Conservation (phyloP, 345 rosid genomes). For the Aurinia saxatilis region DNA sequence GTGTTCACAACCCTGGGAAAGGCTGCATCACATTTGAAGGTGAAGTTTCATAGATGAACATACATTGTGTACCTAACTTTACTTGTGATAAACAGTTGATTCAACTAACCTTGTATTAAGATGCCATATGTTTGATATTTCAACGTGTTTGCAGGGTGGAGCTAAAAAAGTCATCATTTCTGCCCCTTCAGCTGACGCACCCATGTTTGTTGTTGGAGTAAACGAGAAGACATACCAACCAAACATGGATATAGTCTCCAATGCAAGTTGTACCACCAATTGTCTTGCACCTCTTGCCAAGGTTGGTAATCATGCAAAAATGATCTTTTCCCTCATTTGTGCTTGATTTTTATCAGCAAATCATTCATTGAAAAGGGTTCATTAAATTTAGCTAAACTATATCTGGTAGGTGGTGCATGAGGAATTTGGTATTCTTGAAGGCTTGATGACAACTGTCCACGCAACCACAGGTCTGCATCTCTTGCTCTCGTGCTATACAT, state of each 20-base stretch:
- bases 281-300: constrained; percentile 99
- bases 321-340: neutral
- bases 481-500: constrained; percentile 1
- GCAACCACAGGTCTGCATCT: constrained; percentile 79
- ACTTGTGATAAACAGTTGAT: neutral
- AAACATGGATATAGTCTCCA: constrained; percentile 92
- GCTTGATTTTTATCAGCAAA: neutral
- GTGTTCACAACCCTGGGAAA: constrained; percentile 79
- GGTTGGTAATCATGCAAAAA: constrained; percentile 38
- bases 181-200: constrained; percentile 99
- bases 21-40: constrained; percentile 87
- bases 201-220: constrained; percentile 99
- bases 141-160: constrained; percentile 59
- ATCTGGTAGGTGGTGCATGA: constrained; percentile 78
- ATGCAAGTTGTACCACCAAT: constrained; percentile 99
- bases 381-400: neutral
- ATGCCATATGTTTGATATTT: neutral
- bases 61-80: neutral
- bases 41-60: constrained; percentile 17
- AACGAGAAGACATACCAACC: constrained; percentile 80
- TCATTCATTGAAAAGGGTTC: neutral
- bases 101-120: neutral
- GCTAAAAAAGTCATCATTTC: constrained; percentile 94
- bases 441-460: constrained; percentile 99
- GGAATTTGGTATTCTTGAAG: constrained; percentile 94